A percentile compares a stretch with the other conserved stretches of the same genome.
Conservation (phyloP, 441 rosid species). For the Arabidopsis hybrid region DNA sequence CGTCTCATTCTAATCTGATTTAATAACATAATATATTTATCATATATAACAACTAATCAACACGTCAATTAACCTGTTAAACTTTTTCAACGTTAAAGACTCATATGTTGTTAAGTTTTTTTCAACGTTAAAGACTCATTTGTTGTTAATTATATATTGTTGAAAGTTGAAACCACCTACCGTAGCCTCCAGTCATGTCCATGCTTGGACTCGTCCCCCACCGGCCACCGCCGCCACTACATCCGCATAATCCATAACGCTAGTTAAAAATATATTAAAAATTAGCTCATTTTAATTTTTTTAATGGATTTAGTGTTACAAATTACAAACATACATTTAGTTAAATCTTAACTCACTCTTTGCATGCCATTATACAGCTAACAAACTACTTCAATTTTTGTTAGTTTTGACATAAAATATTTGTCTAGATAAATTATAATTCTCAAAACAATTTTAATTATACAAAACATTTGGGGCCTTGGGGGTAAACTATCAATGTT, state of each 20-base stretch:
- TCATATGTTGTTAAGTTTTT: not conserved
- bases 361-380: not conserved
- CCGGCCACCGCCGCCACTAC: conserved; percentile 8
- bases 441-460: not conserved
- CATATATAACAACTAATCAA: not conserved
- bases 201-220: conserved; percentile 24
- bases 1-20: not conserved
- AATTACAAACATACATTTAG: too few species aligned
- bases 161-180: conserved; percentile 2
- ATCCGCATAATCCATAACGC: not conserved
- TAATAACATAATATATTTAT: not conserved
- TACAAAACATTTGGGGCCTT: not conserved
- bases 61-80: not conserved
- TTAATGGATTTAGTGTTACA: not conserved
- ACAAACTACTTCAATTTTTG: not conserved
- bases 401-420: not conserved
- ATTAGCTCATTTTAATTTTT: too few species aligned
- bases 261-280: not conserved
- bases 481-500: not conserved
- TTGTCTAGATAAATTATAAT: not conserved
- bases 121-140: not conserved
- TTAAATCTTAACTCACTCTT: not conserved
- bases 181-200: conserved; percentile 10
- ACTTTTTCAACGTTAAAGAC: not conserved
- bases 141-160: not conserved